Conservation (phyloP, 768 basidiomycete species). For the Leucocoprinus sp. region DNA sequence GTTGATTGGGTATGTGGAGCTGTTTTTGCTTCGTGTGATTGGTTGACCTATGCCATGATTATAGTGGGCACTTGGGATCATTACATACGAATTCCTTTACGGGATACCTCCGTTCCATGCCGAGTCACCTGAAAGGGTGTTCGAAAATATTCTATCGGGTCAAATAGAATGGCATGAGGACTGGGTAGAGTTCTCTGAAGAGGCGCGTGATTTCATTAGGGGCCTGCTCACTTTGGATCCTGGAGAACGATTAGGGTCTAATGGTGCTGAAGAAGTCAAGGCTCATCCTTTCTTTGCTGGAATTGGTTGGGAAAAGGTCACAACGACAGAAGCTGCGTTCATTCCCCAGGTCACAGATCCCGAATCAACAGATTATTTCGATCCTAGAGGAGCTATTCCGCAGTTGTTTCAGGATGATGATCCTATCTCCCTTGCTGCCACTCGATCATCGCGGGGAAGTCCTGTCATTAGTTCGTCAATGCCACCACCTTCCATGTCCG, state of each 20-base stretch:
- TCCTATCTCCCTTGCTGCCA: constrained; percentile 44
- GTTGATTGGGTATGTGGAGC: constrained; percentile 85
- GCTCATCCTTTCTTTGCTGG: constrained; percentile 82
- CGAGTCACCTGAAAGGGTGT: constrained; percentile 93
- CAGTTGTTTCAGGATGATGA: constrained; percentile 93
- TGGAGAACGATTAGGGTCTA: constrained; percentile 67
- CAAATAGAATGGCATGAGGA: constrained; percentile 96
- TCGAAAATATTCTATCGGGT: constrained; percentile 95
- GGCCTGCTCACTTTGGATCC: constrained; percentile 79
- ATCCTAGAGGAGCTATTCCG: constrained; percentile 86
- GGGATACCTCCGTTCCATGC: constrained; percentile 98
- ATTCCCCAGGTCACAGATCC: constrained; percentile 93
- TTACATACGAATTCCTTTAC: constrained; percentile 96
- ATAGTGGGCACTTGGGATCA: constrained; percentile 97
- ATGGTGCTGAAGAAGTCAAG: constrained; percentile 90
- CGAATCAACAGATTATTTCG: constrained; percentile 99
- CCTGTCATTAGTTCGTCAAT: constrained; percentile 31
- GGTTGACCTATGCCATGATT: constrained; percentile 14
- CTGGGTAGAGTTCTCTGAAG: constrained; percentile 76
- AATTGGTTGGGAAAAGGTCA: constrained; percentile 91
- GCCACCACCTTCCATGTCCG: constrained; percentile 34
- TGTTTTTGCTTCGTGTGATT: constrained; percentile 9
- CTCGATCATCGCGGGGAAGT: constrained; percentile 40
- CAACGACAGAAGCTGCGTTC: constrained; percentile 84
- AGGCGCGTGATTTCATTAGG: constrained; percentile 87